Conservation (phyloP, 2,329 filamentous ascomycete species). For the Ceratocystiopsis sp. region DNA sequence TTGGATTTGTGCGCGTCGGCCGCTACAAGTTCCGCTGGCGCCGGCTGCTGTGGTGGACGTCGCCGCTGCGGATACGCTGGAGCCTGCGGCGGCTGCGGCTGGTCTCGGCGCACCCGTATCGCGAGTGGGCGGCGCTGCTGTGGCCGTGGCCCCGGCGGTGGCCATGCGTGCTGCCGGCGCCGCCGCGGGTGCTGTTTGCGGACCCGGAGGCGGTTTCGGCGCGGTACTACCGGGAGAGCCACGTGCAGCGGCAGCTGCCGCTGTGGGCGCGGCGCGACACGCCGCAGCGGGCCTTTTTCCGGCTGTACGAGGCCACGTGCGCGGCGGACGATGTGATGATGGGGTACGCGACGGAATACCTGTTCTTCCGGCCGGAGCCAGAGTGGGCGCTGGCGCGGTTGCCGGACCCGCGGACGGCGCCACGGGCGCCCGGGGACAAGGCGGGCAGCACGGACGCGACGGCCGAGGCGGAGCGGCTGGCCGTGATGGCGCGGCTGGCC, state of each 20-base stretch:
- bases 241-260: not conserved
- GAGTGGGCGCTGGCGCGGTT: slow-evolving; percentile 9
- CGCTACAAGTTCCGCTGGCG: not conserved
- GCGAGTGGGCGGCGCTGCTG: not conserved
- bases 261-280: slow-evolving; percentile 11
- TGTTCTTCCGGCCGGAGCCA: slow-evolving; percentile 11
- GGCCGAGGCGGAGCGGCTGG: not conserved
- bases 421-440: not conserved
- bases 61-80: not conserved
- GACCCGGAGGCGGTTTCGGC: not conserved
- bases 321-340: slow-evolving; percentile 11
- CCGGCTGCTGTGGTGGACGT: not conserved
- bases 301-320: slow-evolving; percentile 15
- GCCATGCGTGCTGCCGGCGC: not conserved
- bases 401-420: slow-evolving; percentile 7
- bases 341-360: slow-evolving; percentile 14
- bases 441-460: no score
- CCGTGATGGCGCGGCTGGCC: not conserved
- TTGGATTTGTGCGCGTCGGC: not conserved
- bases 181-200: not conserved
- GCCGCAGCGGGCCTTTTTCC: slow-evolving; percentile 13
- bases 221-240: not conserved
- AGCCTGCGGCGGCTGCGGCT: not conserved
- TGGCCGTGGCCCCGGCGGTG: not conserved
- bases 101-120: not conserved